Evolutionary conservation across 768 basidiomycete genomes (phyloP).

Genomic region (Termitomyces heimii): DNA sequence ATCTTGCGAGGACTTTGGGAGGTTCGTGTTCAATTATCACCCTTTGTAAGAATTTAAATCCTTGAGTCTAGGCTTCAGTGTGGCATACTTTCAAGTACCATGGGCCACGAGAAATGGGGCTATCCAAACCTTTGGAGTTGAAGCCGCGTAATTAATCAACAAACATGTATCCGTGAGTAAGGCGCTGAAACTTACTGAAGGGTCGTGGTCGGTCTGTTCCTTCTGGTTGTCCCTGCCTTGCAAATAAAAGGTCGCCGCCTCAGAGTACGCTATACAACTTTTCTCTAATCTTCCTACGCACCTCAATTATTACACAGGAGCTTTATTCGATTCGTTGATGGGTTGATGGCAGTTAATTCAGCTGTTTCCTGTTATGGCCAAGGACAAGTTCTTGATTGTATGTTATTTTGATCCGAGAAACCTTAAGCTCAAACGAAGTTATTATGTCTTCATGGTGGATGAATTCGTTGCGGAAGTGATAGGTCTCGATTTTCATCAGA

Average conservation of each 20-base stretch:
- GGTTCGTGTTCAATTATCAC: conserved; percentile 16
- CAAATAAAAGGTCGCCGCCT: conserved; percentile 39
- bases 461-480: neutral
- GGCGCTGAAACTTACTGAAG: conserved; percentile 15
- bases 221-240: conserved; percentile 40
- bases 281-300: neutral
- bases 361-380: no score
- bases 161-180: neutral
- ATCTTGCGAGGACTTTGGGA: conserved; percentile 45
- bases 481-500: neutral
- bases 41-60: neutral
- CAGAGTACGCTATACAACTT: conserved; percentile 25
- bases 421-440: neutral
- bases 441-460: neutral
- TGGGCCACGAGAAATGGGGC: conserved; percentile 50
- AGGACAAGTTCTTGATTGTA: neutral
- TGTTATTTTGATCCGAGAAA: neutral
- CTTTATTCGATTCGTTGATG: conserved; percentile 14
- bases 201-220: conserved; percentile 42
- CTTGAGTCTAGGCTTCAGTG: conserved; percentile 32
- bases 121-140: conserved; percentile 47
- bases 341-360: neutral
- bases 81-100: conserved; percentile 53
- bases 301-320: conserved; percentile 7
- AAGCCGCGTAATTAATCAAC: conserved; percentile 39